These are phyloP conservation scores for Cudoniella acicularis DNA, from an alignment of 495 filamentous ascomycete genomes.

Conservation along the genomic window DNA sequence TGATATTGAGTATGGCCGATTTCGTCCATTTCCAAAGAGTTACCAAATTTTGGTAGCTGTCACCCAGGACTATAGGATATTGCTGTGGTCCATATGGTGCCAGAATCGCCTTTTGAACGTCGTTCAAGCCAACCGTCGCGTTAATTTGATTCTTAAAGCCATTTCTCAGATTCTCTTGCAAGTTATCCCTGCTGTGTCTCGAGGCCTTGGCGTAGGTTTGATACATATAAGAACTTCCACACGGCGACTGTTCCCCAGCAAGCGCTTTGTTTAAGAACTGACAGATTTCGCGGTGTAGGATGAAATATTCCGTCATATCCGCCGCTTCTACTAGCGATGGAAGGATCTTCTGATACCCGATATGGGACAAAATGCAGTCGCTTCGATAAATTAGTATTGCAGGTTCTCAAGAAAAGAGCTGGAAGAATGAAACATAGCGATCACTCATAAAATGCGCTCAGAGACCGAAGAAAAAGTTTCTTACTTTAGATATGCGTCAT, in stretches of 20 bases:
- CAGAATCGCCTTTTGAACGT: too few species aligned
- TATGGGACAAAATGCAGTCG: neutral
- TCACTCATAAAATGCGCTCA: too few species aligned
- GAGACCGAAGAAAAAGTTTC: constrained; percentile 3
- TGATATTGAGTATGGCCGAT: neutral
- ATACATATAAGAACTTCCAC: neutral
- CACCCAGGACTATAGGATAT: too few species aligned
- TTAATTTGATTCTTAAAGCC: neutral
- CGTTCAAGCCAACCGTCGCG: too few species aligned
- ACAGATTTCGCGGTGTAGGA: constrained; percentile 10
- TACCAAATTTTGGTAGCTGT: neutral
- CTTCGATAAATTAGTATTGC: too few species aligned
- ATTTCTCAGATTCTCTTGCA: neutral
- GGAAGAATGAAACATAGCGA: too few species aligned
- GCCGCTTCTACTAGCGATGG: neutral
- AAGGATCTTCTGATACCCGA: neutral
- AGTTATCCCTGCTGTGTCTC: neutral
- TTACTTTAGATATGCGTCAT: constrained; percentile 1
- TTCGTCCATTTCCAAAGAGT: constrained; percentile 10
- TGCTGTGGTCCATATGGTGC: too few species aligned
- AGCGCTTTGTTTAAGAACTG: neutral
- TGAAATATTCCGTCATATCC: constrained; percentile 2
- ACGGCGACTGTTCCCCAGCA: neutral
- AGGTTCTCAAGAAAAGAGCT: too few species aligned
- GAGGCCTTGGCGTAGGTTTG: neutral